phyloP scores from a whole-genome alignment of 306 rosid genomes.

The Albizia julibrissin region DNA sequence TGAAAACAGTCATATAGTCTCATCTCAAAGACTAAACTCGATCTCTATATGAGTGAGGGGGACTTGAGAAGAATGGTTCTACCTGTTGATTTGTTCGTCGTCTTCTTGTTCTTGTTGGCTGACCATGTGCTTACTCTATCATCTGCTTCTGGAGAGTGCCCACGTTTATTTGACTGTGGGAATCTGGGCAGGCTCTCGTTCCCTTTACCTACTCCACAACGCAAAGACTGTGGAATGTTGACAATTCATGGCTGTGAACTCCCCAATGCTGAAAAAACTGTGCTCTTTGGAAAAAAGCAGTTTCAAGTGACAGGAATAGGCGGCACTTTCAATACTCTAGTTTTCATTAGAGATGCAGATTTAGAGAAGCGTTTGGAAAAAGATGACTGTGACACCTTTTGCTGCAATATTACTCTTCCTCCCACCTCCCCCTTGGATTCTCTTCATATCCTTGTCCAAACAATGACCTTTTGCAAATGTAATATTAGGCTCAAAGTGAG shows the following conservation, averaged over 20 bases:
- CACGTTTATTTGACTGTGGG: constrained; percentile 34
- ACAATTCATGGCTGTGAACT: constrained; percentile 25
- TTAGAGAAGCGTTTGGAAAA: not conserved
- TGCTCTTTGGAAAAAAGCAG: not conserved
- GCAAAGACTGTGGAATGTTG: constrained; percentile 29
- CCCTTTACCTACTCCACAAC: constrained; percentile 24
- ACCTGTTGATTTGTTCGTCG: not conserved
- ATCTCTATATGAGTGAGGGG: not conserved
- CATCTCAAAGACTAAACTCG: not conserved
- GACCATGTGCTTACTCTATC: not conserved
- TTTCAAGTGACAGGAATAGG: not conserved
- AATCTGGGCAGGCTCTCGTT: not conserved
- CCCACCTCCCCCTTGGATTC: constrained; percentile 11
- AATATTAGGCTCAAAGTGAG: not conserved
- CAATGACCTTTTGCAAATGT: constrained; percentile 29
- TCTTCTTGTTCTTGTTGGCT: not conserved
- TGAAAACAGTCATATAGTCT: not conserved
- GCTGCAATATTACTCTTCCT: constrained; percentile 19
- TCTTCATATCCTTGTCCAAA: not conserved
- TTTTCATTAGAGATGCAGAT: not conserved
- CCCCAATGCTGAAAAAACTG: not conserved
- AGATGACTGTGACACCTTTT: not conserved
- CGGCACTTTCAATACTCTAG: fast-evolving
- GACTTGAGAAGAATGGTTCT: not conserved
- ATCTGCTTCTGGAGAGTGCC: not conserved